Evolutionary conservation across 805 yeast genomes (phyloP).

Genomic region (Metschnikowia corniflorae): DNA sequence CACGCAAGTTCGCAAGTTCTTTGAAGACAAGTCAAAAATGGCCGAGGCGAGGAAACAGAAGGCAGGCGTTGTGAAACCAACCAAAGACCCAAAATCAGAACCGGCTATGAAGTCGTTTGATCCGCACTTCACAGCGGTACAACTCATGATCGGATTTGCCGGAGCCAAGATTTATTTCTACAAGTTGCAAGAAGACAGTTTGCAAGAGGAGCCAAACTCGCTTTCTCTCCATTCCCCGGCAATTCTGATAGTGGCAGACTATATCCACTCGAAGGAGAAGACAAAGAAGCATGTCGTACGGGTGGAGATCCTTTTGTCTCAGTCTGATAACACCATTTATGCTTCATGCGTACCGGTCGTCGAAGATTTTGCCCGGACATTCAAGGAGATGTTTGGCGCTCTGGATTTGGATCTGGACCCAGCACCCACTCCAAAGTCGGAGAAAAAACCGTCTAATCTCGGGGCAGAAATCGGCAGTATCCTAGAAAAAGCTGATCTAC

Average conservation of each 20-base stretch:
- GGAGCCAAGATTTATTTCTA: constrained; percentile 62
- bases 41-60: constrained; percentile 5
- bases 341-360: constrained; percentile 80
- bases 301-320: constrained; percentile 55
- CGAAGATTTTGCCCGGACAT: constrained; percentile 50
- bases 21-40: constrained; percentile 21
- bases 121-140: constrained; percentile 39
- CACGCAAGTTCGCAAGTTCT: constrained; percentile 37
- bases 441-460: constrained; percentile 9
- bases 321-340: constrained; percentile 67
- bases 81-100: not conserved
- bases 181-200: constrained; percentile 40
- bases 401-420: not conserved
- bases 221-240: constrained; percentile 74
- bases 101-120: constrained; percentile 9
- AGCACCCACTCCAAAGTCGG: constrained; percentile 1
- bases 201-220: constrained; percentile 40
- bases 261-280: constrained; percentile 36
- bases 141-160: constrained; percentile 55
- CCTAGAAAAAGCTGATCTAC: constrained; percentile 55
- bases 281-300: constrained; percentile 43
- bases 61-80: constrained; percentile 1
- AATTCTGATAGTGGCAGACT: constrained; percentile 54
- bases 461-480: constrained; percentile 36
- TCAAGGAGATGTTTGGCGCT: constrained; percentile 46